Conservation (phyloP, 2,329 filamentous ascomycete species). For the Ceratocystis smalleyi region DNA sequence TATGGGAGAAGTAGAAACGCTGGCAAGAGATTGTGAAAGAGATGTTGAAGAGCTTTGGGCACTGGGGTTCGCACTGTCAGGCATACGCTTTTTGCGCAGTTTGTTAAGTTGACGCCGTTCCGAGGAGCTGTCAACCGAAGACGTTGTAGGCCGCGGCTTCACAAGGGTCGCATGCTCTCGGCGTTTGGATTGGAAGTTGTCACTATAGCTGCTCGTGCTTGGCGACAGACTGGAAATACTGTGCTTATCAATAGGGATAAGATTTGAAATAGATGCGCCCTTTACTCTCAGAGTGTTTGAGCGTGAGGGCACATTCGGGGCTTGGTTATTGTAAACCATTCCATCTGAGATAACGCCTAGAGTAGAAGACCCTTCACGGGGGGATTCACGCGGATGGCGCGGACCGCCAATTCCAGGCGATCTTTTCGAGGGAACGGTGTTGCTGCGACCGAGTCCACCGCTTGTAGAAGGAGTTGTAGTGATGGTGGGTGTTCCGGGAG, state of each 20-base stretch:
- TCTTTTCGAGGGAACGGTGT: slow-evolving; percentile 83
- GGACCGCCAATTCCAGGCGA: slow-evolving; percentile 55
- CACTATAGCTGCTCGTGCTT: slow-evolving; percentile 25
- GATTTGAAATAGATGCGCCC: slow-evolving; percentile 17
- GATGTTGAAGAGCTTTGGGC: slow-evolving; percentile 83
- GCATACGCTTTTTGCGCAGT: slow-evolving; percentile 69
- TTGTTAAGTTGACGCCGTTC: slow-evolving; percentile 73
- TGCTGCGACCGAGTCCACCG: slow-evolving; percentile 46
- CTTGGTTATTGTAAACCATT: neutral
- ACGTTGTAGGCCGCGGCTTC: slow-evolving; percentile 47
- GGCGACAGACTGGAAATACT: slow-evolving; percentile 22
- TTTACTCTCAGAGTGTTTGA: slow-evolving; percentile 8
- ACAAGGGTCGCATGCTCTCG: slow-evolving; percentile 28
- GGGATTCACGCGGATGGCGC: slow-evolving; percentile 39
- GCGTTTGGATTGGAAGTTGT: slow-evolving; percentile 33
- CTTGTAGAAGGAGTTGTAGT: slow-evolving; percentile 40
- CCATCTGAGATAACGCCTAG: slow-evolving; percentile 14
- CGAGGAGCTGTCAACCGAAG: slow-evolving; percentile 31
- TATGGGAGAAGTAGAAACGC: slow-evolving; percentile 36
- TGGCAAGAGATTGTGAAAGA: slow-evolving; percentile 32
- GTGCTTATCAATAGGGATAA: slow-evolving; percentile 21
- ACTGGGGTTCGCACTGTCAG: slow-evolving; percentile 64
- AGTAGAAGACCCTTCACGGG: slow-evolving; percentile 15
- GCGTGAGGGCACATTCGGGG: neutral
- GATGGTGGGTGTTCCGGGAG: slow-evolving; percentile 20